Evolutionary conservation across 768 basidiomycete species (phyloP).

Genomic region (Lyophyllum decastes): DNA sequence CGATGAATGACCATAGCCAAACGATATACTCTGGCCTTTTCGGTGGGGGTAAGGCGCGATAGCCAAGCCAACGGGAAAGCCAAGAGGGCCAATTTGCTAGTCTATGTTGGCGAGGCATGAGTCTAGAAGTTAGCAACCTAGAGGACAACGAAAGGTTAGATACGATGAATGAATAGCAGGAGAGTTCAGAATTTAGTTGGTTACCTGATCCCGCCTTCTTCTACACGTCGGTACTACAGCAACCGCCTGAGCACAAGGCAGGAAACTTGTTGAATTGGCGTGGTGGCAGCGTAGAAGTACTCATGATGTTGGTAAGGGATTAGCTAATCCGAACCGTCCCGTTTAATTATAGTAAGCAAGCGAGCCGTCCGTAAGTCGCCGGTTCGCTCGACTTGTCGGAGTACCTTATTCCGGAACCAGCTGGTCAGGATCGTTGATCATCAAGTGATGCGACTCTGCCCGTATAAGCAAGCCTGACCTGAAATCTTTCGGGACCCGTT

Average conservation of each 20-base stretch:
- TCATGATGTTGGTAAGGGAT: not conserved
- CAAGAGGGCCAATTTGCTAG: slow-evolving; percentile 37
- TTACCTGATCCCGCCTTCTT: not conserved
- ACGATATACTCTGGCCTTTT: slow-evolving; percentile 34
- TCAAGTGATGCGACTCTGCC: not conserved
- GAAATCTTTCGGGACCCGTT: not conserved
- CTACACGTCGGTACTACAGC: not conserved
- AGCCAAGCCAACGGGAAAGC: slow-evolving; percentile 46
- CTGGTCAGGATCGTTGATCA: not conserved
- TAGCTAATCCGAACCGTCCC: not conserved
- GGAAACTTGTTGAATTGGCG: not conserved
- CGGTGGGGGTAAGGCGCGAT: slow-evolving; percentile 35
- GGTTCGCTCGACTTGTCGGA: not conserved
- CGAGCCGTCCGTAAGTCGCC: not conserved
- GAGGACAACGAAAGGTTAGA: not conserved
- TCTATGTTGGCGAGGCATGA: slow-evolving; percentile 10
- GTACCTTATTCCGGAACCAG: not conserved
- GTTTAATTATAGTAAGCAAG: not conserved
- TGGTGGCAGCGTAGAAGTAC: not conserved
- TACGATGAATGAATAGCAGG: not conserved
- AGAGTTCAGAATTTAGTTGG: not conserved
- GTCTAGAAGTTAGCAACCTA: not conserved
- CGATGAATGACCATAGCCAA: slow-evolving; percentile 56
- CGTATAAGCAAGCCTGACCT: not conserved
- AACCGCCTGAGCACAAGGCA: not conserved